Evolutionary conservation across 2,329 filamentous ascomycete genomes (phyloP), one percentile per base, ranked within the genome.

Genomic region (Phialophora verrucosa): DNA sequence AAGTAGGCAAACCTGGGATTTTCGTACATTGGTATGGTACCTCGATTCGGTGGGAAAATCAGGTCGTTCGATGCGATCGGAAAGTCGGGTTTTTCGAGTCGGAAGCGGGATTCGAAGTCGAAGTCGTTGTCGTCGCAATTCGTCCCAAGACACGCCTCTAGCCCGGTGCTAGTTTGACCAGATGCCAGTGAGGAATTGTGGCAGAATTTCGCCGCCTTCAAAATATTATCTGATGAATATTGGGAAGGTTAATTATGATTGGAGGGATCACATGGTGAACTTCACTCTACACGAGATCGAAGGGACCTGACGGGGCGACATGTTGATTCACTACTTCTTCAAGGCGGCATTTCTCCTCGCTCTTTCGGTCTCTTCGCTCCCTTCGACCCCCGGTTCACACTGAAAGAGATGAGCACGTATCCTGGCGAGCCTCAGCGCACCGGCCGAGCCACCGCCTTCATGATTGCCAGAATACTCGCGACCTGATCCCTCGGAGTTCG

Each of bases 401-500:
- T 42, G 38, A n/a, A 42, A 14, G 38, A 42, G 14, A 50, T 8
- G 8, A 25, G 25, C 12, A 3, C 3, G 4, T 50, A 20, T 50
- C 25, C 20, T 10, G 20, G 14, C 47, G 31, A 25, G 23, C 17
- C 6, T 47, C 42, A 59, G n/a, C 57, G 29, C n/a, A 59, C 38
- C 25, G 57, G 27, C 23, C 27, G 12, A n/a, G 25, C 44, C 23
- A 59, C 27, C 6, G 29, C 54, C 59, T 54, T 65, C 47, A 56
- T 56, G 44, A 72, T 63, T 8, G 61, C 59, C 12, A 72, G 42
- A 29, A 70, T 67, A 29, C 67, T 68, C 2, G 67, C 64, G 4
- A 75, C 58, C 0, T 75, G 67, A 12, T 72, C 70, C 7, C 8
- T n/a, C 1, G 73, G 66, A 2, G 69, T 72, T 23, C 73, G 63